These are phyloP conservation scores for Alisma plantagoaquatica DNA, from an alignment of 106 monocot species.

Conservation along the genomic window DNA sequence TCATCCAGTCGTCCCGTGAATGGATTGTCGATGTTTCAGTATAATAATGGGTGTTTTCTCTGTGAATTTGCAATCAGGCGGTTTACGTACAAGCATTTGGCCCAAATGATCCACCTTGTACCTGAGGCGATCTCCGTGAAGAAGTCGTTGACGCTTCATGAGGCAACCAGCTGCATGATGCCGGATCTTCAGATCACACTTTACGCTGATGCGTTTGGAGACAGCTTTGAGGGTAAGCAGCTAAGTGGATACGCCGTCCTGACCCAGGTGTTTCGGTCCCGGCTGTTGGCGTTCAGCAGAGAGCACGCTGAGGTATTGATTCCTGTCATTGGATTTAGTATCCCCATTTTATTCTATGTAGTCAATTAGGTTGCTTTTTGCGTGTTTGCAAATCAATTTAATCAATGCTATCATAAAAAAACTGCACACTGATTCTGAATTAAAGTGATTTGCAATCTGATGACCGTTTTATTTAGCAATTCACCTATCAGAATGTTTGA, in stretches of 20 bases:
- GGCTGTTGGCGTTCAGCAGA: conserved; percentile 9
- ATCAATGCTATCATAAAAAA: too few species aligned
- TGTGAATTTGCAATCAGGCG: conserved; percentile 5
- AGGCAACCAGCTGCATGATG: conserved; percentile 19
- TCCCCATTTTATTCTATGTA: too few species aligned
- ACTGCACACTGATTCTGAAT: too few species aligned
- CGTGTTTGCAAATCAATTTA: too few species aligned
- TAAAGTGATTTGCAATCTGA: background rate
- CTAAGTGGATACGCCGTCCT: conserved; percentile 9
- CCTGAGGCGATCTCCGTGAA: conserved; percentile 24
- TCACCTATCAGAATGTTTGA: too few species aligned
- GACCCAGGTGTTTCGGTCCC: conserved; percentile 9
- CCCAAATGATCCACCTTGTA: conserved; percentile 20
- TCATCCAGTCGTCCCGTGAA: background rate
- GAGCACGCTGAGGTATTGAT: conserved; percentile 17
- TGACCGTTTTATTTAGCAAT: background rate
- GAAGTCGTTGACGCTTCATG: conserved; percentile 15
- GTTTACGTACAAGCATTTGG: conserved; percentile 13
- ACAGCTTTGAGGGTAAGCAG: background rate
- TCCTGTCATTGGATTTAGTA: background rate
- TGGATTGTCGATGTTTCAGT: background rate
- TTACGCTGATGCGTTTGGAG: conserved; percentile 7
- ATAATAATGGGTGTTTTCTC: background rate
- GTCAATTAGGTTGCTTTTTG: too few species aligned
- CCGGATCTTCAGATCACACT: conserved; percentile 21